A percentile compares a stretch with the other conserved stretches of the same genome.
These are phyloP conservation scores for Monilinia aucupariae DNA, from an alignment of 2,329 filamentous ascomycete species.

Conservation along the genomic window DNA sequence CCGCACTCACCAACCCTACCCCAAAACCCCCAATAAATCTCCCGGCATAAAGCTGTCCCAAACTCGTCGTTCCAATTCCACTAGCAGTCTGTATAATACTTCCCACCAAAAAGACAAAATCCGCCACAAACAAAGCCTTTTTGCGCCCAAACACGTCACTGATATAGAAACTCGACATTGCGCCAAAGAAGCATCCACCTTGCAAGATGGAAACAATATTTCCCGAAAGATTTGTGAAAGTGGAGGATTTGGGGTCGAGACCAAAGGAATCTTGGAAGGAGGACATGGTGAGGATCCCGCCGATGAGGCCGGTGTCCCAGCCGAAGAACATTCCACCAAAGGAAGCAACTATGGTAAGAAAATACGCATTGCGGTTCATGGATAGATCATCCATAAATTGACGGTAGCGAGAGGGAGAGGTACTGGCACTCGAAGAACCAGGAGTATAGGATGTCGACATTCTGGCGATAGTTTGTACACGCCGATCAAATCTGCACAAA, in stretches of 20 bases:
- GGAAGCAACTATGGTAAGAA: slow-evolving; percentile 40
- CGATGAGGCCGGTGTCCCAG: slow-evolving; percentile 67
- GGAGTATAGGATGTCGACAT: neutral
- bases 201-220: slow-evolving; percentile 60
- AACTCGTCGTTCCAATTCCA: slow-evolving; percentile 14
- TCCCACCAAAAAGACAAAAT: slow-evolving; percentile 16
- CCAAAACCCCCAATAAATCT: slow-evolving; percentile 20
- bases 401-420: slow-evolving; percentile 4
- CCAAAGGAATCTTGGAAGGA: slow-evolving; percentile 44
- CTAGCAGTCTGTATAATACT: slow-evolving; percentile 16
- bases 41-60: slow-evolving; percentile 15
- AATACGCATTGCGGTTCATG: slow-evolving; percentile 16
- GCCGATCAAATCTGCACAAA: neutral
- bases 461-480: neutral
- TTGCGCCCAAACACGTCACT: slow-evolving; percentile 33
- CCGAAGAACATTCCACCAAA: slow-evolving; percentile 60
- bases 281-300: slow-evolving; percentile 62
- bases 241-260: neutral
- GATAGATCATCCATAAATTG: slow-evolving; percentile 7
- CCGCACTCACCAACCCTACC: slow-evolving; percentile 18
- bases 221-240: slow-evolving; percentile 3
- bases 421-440: neutral
- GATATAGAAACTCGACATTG: slow-evolving; percentile 42
- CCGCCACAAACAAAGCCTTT: slow-evolving; percentile 15
- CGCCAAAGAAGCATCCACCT: slow-evolving; percentile 59